Conservation (phyloP, 164 flowering plant species). For the Annona squamosa region DNA sequence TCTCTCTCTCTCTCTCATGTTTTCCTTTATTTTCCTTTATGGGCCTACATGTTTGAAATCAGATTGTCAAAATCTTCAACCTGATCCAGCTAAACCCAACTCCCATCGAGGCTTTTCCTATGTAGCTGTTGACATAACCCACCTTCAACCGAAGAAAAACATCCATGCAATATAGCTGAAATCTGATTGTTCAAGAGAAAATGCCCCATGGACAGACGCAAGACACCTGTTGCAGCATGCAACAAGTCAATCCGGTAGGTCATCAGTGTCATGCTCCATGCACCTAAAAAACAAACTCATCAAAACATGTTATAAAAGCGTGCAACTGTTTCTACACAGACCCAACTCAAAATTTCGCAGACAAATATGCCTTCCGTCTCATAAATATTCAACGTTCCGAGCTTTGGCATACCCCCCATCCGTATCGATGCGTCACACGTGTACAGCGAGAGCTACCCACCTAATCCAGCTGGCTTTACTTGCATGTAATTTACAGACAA, state of each 20-base stretch:
- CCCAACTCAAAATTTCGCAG: neutral
- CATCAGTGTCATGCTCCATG: neutral
- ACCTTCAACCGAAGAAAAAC: neutral
- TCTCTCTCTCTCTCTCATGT: neutral
- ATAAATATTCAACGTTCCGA: too few species aligned
- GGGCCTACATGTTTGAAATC: constrained; percentile 4
- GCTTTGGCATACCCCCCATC: neutral
- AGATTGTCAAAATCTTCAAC: neutral
- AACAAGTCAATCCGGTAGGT: neutral
- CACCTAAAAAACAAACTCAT: neutral
- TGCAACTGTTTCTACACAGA: neutral
- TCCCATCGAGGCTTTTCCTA: neutral
- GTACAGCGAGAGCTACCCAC: neutral
- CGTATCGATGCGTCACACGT: neutral
- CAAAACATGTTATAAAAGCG: neutral
- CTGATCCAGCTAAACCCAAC: constrained; percentile 5
- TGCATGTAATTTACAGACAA: neutral
- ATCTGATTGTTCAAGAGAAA: neutral
- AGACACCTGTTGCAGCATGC: neutral
- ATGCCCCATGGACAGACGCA: neutral
- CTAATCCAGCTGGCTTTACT: neutral
- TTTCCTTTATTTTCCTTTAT: neutral
- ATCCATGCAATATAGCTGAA: neutral
- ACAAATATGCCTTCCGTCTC: too few species aligned
- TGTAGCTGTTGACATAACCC: neutral